Conservation (phyloP, 495 filamentous ascomycete species). For the Neurospora sublineolata region DNA sequence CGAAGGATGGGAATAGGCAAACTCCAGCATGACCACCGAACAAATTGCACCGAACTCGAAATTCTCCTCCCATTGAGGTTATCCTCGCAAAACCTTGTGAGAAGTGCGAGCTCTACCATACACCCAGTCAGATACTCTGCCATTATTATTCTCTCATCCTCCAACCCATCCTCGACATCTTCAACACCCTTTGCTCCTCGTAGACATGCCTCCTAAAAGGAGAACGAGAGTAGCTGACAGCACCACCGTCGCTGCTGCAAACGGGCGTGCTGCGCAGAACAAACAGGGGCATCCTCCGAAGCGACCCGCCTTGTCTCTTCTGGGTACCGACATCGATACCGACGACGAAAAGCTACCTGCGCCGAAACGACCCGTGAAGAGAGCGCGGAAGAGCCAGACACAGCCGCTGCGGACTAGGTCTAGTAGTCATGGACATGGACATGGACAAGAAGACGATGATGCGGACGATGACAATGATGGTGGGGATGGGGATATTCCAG, state of each 20-base stretch:
- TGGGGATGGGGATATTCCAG: neutral
- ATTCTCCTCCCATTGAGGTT: neutral
- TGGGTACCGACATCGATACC: neutral
- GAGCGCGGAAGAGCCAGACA: constrained; percentile 1
- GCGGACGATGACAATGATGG: constrained; percentile 1
- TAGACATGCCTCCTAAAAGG: neutral
- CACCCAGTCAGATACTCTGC: neutral
- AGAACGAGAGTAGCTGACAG: neutral
- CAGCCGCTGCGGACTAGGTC: neutral
- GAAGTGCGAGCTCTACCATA: neutral
- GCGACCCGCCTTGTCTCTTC: neutral
- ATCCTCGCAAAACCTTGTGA: neutral
- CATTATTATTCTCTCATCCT: neutral
- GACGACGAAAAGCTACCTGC: neutral
- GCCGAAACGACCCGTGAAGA: constrained; percentile 5
- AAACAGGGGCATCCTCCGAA: neutral
- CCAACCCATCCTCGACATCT: neutral
- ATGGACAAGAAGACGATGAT: neutral
- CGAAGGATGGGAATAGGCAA: neutral
- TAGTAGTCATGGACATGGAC: neutral
- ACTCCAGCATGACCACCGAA: neutral
- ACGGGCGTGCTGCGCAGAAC: neutral
- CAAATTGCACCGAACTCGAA: neutral
- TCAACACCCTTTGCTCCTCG: neutral
- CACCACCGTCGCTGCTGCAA: neutral